phyloP scores from a whole-genome alignment of 352 stramenopile species.

The Pythium dissimile region DNA sequence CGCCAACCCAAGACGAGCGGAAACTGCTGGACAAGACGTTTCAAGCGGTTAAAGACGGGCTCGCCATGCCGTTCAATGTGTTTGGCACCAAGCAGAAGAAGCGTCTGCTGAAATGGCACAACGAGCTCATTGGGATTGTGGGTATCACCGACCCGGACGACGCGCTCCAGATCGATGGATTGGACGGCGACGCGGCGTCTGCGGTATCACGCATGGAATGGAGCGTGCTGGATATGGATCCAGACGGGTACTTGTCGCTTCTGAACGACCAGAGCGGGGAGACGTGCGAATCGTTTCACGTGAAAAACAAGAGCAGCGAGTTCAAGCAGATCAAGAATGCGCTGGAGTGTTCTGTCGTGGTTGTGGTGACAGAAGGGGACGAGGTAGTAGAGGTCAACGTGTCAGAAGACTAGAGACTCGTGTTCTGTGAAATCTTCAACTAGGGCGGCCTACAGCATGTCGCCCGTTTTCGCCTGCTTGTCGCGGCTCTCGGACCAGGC shows the following conservation, averaged over 20 bases:
- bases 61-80: conserved; percentile 84
- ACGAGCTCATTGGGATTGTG: conserved; percentile 65
- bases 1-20: conserved; percentile 14
- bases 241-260: conserved; percentile 71
- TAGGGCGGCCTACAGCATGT: neutral
- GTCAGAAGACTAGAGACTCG: conserved; percentile 7
- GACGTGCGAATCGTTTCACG: conserved; percentile 61
- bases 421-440: too few relatives aligned
- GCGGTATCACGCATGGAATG: conserved; percentile 31
- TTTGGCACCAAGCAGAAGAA: conserved; percentile 83
- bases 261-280: conserved; percentile 65
- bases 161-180: conserved; percentile 21
- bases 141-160: conserved; percentile 43
- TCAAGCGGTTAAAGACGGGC: conserved; percentile 68
- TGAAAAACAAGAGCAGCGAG: conserved; percentile 62
- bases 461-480: conserved; percentile 35
- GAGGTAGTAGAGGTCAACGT: conserved; percentile 18
- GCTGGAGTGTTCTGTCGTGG: conserved; percentile 53
- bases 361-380: conserved; percentile 49
- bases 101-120: conserved; percentile 80
- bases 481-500: conserved; percentile 82
- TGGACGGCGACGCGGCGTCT: conserved; percentile 15
- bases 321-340: conserved; percentile 70
- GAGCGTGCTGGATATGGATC: conserved; percentile 70
- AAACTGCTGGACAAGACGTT: conserved; percentile 60